Percentiles rank a stretch among this genome's conserved stretches.
Evolutionary conservation across 495 filamentous ascomycete species (phyloP).

Genomic region (Wilcoxina mikolae): DNA sequence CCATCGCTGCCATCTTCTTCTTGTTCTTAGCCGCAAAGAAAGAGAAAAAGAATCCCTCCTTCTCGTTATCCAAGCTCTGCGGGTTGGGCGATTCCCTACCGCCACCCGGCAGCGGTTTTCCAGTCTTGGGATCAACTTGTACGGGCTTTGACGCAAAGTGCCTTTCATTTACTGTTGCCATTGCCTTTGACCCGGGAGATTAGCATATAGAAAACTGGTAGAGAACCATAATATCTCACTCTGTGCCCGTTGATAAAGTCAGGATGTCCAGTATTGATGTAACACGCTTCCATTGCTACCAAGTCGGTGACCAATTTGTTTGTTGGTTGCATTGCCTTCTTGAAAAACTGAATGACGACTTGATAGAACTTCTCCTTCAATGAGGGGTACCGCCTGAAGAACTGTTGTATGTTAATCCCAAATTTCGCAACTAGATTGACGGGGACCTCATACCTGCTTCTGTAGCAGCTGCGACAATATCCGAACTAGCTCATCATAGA

Average conservation of each 20-base stretch:
- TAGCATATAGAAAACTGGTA: not conserved
- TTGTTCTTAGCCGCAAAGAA: constrained; percentile 98
- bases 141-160: constrained; percentile 68
- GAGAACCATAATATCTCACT: constrained; percentile 33
- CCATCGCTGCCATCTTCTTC: constrained; percentile 99
- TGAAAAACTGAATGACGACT: constrained; percentile 93
- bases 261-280: constrained; percentile 96
- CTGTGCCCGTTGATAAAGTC: constrained; percentile 95
- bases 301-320: constrained; percentile 93
- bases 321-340: constrained; percentile 91
- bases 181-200: constrained; percentile 43
- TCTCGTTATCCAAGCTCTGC: constrained; percentile 37
- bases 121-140: constrained; percentile 97
- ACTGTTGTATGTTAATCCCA: constrained; percentile 12
- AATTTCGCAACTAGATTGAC: not conserved
- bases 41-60: constrained; percentile 63
- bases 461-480: constrained; percentile 79
- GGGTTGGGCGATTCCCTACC: constrained; percentile 52
- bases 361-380: constrained; percentile 94
- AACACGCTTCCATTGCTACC: constrained; percentile 88
- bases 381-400: constrained; percentile 80
- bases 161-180: constrained; percentile 92
- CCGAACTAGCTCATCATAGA: constrained; percentile 95
- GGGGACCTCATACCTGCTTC: constrained; percentile 41
- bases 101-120: constrained; percentile 62